A percentile compares a stretch with the other conserved stretches of the same genome.
Conservation (phyloP, 2,329 filamentous ascomycete species). For the Coleophoma crateriformis region DNA sequence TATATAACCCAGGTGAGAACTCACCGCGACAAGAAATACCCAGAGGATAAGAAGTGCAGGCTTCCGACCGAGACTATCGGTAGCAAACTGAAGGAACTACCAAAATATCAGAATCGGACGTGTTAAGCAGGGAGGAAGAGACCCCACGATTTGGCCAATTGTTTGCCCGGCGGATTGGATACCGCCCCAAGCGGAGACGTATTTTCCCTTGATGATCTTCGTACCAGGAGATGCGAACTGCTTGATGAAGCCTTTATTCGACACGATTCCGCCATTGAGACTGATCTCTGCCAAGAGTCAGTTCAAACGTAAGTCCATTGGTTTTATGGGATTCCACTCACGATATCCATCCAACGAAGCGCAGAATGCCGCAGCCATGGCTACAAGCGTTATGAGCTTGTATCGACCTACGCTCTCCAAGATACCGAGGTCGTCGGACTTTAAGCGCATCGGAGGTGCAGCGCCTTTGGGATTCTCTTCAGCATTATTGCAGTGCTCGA, state of each 20-base stretch:
- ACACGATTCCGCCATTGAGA: constrained; percentile 14
- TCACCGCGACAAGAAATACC: constrained; percentile 22
- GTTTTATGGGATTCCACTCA: constrained; percentile 1
- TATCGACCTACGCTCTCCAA: constrained; percentile 31
- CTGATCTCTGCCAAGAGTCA: constrained; percentile 16
- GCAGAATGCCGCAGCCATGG: constrained; percentile 35
- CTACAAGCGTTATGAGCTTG: constrained; percentile 29
- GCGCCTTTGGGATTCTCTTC: not conserved
- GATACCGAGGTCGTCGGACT: constrained; percentile 30
- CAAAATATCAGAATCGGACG: not conserved
- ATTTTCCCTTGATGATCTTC: constrained; percentile 17
- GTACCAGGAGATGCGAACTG: constrained; percentile 10
- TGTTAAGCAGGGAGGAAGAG: constrained; percentile 4
- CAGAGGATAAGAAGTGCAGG: constrained; percentile 25
- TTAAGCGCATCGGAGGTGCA: constrained; percentile 28
- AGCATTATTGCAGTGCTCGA: no score
- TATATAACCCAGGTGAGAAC: not conserved
- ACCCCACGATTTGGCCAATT: constrained; percentile 20
- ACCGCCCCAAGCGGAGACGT: constrained; percentile 13
- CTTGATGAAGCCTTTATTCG: constrained; percentile 14
- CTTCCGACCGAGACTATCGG: constrained; percentile 27
- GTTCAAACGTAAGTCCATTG: not conserved
- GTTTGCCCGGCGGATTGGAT: constrained; percentile 15
- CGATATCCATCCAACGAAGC: constrained; percentile 36
- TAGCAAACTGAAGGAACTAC: constrained; percentile 15